Evolutionary conservation across 805 yeast species (phyloP).

Genomic region (Candida parachauliodes): DNA sequence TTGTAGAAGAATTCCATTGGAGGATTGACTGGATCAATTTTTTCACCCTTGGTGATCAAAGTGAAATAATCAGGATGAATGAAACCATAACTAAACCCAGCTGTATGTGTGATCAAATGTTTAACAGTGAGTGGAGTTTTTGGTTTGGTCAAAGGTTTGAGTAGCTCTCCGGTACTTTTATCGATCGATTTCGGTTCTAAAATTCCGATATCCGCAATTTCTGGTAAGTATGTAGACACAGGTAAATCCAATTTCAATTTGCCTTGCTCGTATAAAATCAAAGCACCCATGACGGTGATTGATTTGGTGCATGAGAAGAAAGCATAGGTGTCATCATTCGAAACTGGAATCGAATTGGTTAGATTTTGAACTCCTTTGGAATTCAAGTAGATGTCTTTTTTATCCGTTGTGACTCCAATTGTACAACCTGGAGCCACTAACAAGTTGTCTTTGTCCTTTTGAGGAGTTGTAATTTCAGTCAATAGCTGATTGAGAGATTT

Average conservation of each 20-base stretch:
- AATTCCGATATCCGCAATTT: constrained; percentile 23
- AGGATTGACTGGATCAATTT: constrained; percentile 19
- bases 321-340: constrained; percentile 17
- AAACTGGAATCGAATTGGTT: constrained; percentile 14
- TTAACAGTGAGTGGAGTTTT: constrained; percentile 21
- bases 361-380: constrained; percentile 19
- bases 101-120: constrained; percentile 27
- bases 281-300: constrained; percentile 33
- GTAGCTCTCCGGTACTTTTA: constrained; percentile 21
- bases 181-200: constrained; percentile 24
- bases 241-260: constrained; percentile 31
- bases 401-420: constrained; percentile 25
- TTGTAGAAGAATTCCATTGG: constrained; percentile 22
- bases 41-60: constrained; percentile 18
- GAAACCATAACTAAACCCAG: constrained; percentile 36
- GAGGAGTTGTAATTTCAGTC: constrained; percentile 10
- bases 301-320: constrained; percentile 32
- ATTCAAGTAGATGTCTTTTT: constrained; percentile 21
- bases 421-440: constrained; percentile 13
- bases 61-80: constrained; percentile 24
- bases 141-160: constrained; percentile 21
- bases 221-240: constrained; percentile 29
- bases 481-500: constrained; percentile 5
- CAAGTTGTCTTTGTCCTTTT: constrained; percentile 6
- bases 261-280: constrained; percentile 31